Conservation (phyloP, 768 basidiomycete genomes). For the Daedalea quercina region DNA sequence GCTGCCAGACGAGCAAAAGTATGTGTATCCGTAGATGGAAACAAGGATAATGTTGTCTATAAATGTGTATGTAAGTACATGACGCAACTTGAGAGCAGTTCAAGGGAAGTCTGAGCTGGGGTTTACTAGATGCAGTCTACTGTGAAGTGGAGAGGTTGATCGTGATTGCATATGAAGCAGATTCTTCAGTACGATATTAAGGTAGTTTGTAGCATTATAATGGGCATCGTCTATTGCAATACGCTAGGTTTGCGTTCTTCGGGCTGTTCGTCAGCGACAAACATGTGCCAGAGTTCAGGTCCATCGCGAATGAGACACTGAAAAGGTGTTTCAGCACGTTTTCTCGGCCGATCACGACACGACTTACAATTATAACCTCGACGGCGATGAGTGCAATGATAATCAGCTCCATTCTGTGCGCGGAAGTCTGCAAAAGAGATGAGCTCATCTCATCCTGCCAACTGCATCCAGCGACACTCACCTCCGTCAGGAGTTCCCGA, state of each 20-base stretch:
- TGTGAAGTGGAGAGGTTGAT: too few relatives aligned
- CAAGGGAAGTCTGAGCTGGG: too few relatives aligned
- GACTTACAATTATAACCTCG: constrained; percentile 82
- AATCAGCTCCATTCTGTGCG: constrained; percentile 90
- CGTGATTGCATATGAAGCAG: too few relatives aligned
- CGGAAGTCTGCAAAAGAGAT: constrained; percentile 54
- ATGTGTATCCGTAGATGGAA: too few relatives aligned
- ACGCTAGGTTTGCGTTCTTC: not conserved
- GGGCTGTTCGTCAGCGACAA: constrained; percentile 7
- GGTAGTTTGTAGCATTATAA: too few relatives aligned
- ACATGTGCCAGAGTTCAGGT: constrained; percentile 60
- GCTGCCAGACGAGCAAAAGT: too few relatives aligned
- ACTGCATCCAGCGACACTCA: constrained; percentile 17
- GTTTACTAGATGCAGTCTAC: too few relatives aligned
- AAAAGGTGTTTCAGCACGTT: constrained; percentile 1
- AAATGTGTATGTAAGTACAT: too few relatives aligned
- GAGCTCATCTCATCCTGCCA: not conserved
- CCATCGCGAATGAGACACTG: constrained; percentile 75
- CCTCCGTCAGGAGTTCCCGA: constrained; percentile 85
- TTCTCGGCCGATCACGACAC: not conserved
- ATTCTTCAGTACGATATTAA: too few relatives aligned
- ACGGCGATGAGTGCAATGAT: constrained; percentile 94
- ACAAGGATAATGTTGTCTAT: too few relatives aligned
- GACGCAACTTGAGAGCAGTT: too few relatives aligned
- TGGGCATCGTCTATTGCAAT: too few relatives aligned